Conservation (phyloP, 139 green algal species). For the Chlamydomonas sp. region DNA sequence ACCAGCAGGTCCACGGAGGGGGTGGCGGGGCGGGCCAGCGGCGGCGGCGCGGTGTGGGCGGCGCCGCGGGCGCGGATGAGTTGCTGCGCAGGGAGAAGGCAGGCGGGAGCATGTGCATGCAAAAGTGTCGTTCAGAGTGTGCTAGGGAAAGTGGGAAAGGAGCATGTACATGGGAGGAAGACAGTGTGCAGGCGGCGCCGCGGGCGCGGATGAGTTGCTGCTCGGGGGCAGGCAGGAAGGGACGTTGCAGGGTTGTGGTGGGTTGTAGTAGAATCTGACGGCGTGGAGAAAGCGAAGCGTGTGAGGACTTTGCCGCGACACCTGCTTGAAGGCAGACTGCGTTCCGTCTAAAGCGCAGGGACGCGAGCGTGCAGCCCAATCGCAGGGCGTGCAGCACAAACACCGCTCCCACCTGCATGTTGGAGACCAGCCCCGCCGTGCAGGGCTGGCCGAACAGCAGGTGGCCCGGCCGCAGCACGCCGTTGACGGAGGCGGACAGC, state of each 20-base stretch:
- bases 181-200: not conserved
- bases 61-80: slow-evolving; percentile 2
- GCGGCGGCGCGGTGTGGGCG: not conserved
- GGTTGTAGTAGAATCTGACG: no score
- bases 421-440: slow-evolving; percentile 22
- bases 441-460: slow-evolving; percentile 26
- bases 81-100: slow-evolving; percentile 13
- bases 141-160: no score
- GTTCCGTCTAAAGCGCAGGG: not conserved
- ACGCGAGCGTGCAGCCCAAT: not conserved
- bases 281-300: no score
- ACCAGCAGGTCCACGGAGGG: not conserved
- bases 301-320: no score
- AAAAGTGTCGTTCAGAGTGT: no score
- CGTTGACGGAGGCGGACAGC: slow-evolving; percentile 3
- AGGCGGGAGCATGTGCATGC: no score
- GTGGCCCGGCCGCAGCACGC: slow-evolving; percentile 12
- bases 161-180: no score
- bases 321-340: not conserved
- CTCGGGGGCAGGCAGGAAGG: not conserved
- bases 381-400: slow-evolving; percentile 17
- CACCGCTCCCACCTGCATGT: no score
- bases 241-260: no score
- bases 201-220: slow-evolving; percentile 24
- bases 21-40: no score